These are phyloP conservation scores for Suhomyces xylopsoci DNA, from an alignment of 805 yeast genomes.

Conservation along the genomic window DNA sequence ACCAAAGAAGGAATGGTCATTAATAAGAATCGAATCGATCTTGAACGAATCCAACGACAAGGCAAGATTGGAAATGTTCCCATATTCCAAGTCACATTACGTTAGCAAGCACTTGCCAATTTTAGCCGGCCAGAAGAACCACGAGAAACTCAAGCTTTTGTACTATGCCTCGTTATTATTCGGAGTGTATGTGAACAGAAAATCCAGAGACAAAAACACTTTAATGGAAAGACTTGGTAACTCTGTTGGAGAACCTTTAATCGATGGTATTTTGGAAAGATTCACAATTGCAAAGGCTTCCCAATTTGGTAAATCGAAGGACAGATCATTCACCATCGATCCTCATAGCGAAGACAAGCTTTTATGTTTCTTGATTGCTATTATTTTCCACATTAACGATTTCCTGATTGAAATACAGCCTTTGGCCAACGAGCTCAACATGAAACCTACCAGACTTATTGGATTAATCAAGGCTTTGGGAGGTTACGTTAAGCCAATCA, in stretches of 20 bases:
- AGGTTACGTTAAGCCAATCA: conserved; percentile 68
- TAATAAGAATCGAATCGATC: conserved; percentile 62
- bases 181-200: conserved; percentile 75
- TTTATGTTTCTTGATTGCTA: conserved; percentile 70
- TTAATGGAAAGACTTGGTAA: conserved; percentile 57
- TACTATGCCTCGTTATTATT: conserved; percentile 76
- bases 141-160: conserved; percentile 62
- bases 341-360: conserved; percentile 87
- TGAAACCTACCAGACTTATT: conserved; percentile 71
- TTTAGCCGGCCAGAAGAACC: conserved; percentile 41
- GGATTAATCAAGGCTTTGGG: conserved; percentile 79
- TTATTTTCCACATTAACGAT: conserved; percentile 71
- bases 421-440: conserved; percentile 76
- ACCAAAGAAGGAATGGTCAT: conserved; percentile 59
- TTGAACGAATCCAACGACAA: conserved; percentile 49
- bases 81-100: conserved; percentile 57
- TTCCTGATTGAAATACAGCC: conserved; percentile 76
- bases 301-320: conserved; percentile 69
- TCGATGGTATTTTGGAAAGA: conserved; percentile 68
- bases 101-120: conserved; percentile 46
- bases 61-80: conserved; percentile 56
- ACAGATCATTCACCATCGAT: conserved; percentile 74
- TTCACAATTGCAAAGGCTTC: conserved; percentile 69
- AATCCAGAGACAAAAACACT: conserved; percentile 55
- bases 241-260: conserved; percentile 66